A percentile compares a stretch with the other conserved stretches of the same genome.
Evolutionary conservation across 2,329 filamentous ascomycete genomes (phyloP).

Genomic region (Fusarium sp.): DNA sequence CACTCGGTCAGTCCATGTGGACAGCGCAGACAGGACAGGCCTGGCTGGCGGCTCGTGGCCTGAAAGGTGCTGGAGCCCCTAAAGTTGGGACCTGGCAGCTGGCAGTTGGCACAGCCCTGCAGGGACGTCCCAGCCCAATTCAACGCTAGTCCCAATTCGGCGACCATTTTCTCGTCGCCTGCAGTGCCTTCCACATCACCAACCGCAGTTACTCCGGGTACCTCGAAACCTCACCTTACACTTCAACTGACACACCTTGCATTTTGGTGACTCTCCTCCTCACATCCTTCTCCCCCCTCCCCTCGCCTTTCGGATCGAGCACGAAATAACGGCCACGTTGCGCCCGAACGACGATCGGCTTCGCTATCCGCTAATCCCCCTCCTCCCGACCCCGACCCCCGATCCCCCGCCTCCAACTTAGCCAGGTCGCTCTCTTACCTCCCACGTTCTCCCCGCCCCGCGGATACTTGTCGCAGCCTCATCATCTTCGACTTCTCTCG

Average conservation of each 20-base stretch:
- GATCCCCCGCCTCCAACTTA: constrained; percentile 11
- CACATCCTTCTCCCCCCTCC: constrained; percentile 19
- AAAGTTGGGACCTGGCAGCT: constrained; percentile 29
- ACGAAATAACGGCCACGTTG: constrained; percentile 7
- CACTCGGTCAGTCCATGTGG: constrained; percentile 26
- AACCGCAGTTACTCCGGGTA: constrained; percentile 47
- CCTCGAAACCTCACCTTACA: constrained; percentile 42
- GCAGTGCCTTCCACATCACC: constrained; percentile 44
- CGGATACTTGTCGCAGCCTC: constrained; percentile 36
- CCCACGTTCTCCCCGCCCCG: constrained; percentile 33
- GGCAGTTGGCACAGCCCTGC: constrained; percentile 35
- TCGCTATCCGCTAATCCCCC: constrained; percentile 12
- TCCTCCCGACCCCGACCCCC: background rate
- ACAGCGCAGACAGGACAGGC: constrained; percentile 3
- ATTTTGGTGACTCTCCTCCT: constrained; percentile 28
- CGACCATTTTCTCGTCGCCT: constrained; percentile 21
- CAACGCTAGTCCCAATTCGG: constrained; percentile 52
- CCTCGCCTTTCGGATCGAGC: constrained; percentile 25
- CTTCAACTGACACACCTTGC: constrained; percentile 37
- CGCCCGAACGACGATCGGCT: constrained; percentile 25
- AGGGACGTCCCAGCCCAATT: constrained; percentile 29
- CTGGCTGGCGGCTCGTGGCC: background rate
- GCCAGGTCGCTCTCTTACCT: constrained; percentile 12
- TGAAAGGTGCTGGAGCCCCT: constrained; percentile 16
- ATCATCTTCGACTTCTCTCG: constrained; percentile 17